phyloP scores from a whole-genome alignment of 2,329 filamentous ascomycete species.

The Leptographium procerum region DNA sequence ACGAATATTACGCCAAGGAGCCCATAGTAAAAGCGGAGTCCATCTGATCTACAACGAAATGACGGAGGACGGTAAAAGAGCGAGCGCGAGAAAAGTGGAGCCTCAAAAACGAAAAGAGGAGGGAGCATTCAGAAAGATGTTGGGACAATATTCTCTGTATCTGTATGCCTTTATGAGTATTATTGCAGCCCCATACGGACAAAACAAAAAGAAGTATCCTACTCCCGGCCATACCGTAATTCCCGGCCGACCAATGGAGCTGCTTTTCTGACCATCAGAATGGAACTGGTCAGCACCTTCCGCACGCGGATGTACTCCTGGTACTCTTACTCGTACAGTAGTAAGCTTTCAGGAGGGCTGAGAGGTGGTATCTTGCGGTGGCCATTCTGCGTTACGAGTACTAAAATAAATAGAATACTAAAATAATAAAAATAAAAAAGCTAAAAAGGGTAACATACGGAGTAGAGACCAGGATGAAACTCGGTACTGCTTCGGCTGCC shows the following conservation, averaged over 20 bases:
- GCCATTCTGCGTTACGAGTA: too few relatives aligned
- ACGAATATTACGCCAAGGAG: neutral
- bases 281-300: too few relatives aligned
- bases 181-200: neutral
- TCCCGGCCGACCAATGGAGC: neutral
- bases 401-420: too few relatives aligned
- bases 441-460: too few relatives aligned
- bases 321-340: too few relatives aligned
- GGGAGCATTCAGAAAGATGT: neutral
- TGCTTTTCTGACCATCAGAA: too few relatives aligned
- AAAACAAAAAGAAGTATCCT: neutral
- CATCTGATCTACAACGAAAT: neutral
- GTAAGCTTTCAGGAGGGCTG: too few relatives aligned
- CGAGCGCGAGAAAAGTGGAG: slow-evolving; percentile 1
- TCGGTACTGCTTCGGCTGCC: neutral
- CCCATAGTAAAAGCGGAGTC: neutral
- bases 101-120: neutral
- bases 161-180: neutral
- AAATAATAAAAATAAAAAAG: too few relatives aligned
- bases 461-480: too few relatives aligned
- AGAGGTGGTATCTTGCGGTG: neutral
- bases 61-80: neutral
- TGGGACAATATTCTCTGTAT: too few relatives aligned
- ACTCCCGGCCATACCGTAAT: neutral
- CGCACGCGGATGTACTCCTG: too few relatives aligned